Evolutionary conservation across 1,139 yeast genomes (phyloP).

Genomic region (Tardiomyces blankii): DNA sequence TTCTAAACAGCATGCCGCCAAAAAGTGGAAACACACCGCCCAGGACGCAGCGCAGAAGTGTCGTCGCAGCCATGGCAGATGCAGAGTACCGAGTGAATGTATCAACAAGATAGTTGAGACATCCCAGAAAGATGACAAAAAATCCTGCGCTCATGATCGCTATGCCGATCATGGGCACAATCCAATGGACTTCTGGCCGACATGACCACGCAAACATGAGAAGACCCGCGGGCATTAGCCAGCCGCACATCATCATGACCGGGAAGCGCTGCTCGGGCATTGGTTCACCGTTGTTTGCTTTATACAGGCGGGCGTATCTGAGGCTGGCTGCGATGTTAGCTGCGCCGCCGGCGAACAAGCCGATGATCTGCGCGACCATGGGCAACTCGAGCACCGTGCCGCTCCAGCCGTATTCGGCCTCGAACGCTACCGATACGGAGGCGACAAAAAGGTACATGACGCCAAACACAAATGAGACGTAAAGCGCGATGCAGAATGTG

Average conservation of each 20-base stretch:
- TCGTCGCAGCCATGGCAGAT: constrained; percentile 72
- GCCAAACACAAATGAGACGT: constrained; percentile 38
- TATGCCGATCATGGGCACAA: constrained; percentile 58
- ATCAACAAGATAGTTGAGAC: constrained; percentile 51
- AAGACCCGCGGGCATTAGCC: constrained; percentile 52
- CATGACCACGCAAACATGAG: constrained; percentile 72
- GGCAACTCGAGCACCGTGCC: constrained; percentile 43
- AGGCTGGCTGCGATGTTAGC: constrained; percentile 24
- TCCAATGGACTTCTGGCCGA: constrained; percentile 52
- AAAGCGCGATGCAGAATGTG: constrained; percentile 31
- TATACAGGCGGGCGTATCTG: constrained; percentile 8
- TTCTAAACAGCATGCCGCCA: constrained; percentile 44
- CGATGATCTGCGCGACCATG: constrained; percentile 41
- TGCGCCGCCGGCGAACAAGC: constrained; percentile 31
- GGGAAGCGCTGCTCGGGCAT: constrained; percentile 54
- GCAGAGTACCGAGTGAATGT: constrained; percentile 58
- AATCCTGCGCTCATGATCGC: constrained; percentile 53
- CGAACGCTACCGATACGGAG: constrained; percentile 28
- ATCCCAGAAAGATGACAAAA: constrained; percentile 45
- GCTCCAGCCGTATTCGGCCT: constrained; percentile 26
- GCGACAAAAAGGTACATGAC: constrained; percentile 32
- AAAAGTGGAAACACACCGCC: constrained; percentile 75
- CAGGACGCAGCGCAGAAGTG: constrained; percentile 53
- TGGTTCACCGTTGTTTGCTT: constrained; percentile 28
- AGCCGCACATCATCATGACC: constrained; percentile 34